Evolutionary conservation across 345 rosid species (phyloP).

Genomic region (Durio zibethinus): DNA sequence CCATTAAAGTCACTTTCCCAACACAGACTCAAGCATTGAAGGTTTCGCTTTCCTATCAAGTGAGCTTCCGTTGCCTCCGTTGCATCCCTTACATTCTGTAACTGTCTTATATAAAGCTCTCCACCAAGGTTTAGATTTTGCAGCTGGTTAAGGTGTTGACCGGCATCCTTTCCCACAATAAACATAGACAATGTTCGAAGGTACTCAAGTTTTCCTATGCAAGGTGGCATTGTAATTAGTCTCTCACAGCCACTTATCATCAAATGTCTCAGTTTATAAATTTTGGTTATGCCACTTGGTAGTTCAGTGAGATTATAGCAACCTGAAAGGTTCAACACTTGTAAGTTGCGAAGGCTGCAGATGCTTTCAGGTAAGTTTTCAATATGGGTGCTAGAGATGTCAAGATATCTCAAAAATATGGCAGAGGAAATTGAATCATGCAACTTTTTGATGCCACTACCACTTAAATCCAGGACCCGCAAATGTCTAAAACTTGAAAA

Average conservation of each 20-base stretch:
- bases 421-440: constrained; percentile 12
- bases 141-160: constrained; percentile 13
- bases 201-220: constrained; percentile 5
- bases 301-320: constrained; percentile 21
- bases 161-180: constrained; percentile 16
- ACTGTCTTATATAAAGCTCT: constrained; percentile 4
- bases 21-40: constrained; percentile 11
- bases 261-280: constrained; percentile 21
- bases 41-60: background rate
- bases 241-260: constrained; percentile 16
- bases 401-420: constrained; percentile 22
- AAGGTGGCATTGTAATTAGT: constrained; percentile 8
- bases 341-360: constrained; percentile 19
- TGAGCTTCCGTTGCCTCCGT: background rate
- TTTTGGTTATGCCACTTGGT: constrained; percentile 5
- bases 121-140: constrained; percentile 14
- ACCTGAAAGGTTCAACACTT: constrained; percentile 18
- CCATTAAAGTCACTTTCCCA: constrained; percentile 14
- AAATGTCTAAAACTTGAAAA: constrained; percentile 26
- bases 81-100: constrained; percentile 13
- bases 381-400: constrained; percentile 18
- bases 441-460: constrained; percentile 23
- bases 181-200: constrained; percentile 24
- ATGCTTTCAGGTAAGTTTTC: constrained; percentile 18
- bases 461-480: constrained; percentile 24